Evolutionary conservation across 2,329 filamentous ascomycete species (phyloP), one percentile per base, ranked within the genome.

Genomic region (Colletotrichum sp.): DNA sequence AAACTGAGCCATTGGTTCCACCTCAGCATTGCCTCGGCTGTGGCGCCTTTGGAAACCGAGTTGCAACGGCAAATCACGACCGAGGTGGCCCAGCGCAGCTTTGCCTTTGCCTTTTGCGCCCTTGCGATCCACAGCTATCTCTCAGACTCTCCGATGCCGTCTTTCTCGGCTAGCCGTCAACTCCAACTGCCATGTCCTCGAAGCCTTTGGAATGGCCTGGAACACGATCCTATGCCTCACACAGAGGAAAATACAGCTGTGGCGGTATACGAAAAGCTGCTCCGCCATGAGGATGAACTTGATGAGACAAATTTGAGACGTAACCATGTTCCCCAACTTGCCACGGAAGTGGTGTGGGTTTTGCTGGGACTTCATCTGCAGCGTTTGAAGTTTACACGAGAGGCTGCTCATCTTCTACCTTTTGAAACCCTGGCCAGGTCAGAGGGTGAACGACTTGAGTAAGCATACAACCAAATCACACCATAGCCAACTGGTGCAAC

Each of bases 151-250:
- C 34, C n/a, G 2, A 34, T 21, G n/a, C 12, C 16, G 6, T 26
- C 34, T 7, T 24, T 24, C 0, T 15, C 30, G 32, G 21, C n/a
- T 6, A 39, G 5, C 7, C 13, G 1, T 26, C 12, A 24, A 7
- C 6, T 39, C 13, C 7, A 16, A n/a, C 62, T 64, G 18, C 32
- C 62, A 21, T 64, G 62, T 26, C 24, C 5, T 0, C n/a, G 16
- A 21, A 21, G n/a, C 13, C 18, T 24, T 16, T 64, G 62, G 62
- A 2, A 64, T n/a, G 5, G 24, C 30, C 62, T 64, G 21, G 34
- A 16, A 16, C 24, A 12, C 2, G 24, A 30, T 59, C 0, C 1
- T 28, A 0, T 5, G 3, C 10, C 12, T 21, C 10, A 3, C 10
- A 52, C 6, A 21, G 44, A 7, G 44, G 21, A 16, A 5, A 26